These are phyloP conservation scores for Geotrichum siamense DNA, from an alignment of 1,139 yeast species.

Conservation along the genomic window DNA sequence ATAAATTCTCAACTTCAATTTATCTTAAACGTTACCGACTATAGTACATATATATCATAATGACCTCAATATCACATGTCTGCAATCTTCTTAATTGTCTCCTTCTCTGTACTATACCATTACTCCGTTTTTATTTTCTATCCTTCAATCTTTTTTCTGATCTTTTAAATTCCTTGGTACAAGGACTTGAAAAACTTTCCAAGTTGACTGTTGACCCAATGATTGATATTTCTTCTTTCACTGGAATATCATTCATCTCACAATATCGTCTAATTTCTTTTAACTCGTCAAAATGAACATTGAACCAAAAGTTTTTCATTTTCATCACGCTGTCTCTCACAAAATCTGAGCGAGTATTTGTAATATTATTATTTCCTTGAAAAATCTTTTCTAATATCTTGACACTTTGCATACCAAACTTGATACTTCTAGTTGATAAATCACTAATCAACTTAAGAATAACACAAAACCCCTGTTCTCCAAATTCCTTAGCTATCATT, in stretches of 20 bases:
- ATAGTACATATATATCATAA: no score
- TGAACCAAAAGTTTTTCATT: conserved; percentile 4
- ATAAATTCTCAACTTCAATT: no score
- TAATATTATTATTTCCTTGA: background rate
- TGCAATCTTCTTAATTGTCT: no score
- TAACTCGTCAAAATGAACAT: background rate
- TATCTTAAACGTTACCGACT: no score
- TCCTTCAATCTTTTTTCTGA: no score
- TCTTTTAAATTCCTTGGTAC: no score
- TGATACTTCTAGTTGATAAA: conserved; percentile 1
- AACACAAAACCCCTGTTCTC: conserved; percentile 7
- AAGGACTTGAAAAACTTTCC: no score
- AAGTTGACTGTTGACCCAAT: no score
- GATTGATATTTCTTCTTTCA: background rate
- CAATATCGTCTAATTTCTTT: background rate
- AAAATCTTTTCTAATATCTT: conserved; percentile 5
- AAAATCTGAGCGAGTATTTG: background rate
- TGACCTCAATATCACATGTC: no score
- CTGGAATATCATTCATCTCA: background rate
- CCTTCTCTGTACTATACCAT: no score
- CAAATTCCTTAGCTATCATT: conserved; percentile 7
- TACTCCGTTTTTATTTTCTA: no score
- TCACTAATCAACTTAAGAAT: background rate
- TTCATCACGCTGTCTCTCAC: conserved; percentile 1
- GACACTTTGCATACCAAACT: conserved; percentile 2